Conservation (phyloP, 352 stramenopile genomes). For the Phytophthora nicotianae region DNA sequence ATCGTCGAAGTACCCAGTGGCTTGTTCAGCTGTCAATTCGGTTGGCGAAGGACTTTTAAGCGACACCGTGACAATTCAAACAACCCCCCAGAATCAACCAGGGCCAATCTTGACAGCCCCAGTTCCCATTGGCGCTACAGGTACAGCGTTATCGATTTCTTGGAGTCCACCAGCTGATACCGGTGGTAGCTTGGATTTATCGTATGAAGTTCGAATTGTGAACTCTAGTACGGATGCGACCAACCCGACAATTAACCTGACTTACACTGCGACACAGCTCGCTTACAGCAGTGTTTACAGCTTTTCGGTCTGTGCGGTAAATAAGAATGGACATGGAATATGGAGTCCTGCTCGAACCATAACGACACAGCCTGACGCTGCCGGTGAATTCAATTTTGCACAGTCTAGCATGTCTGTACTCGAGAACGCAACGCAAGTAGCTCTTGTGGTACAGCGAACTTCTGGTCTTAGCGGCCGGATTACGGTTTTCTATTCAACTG, state of each 20-base stretch:
- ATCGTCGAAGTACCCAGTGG: conserved; percentile 44
- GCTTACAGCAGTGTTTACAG: conserved; percentile 44
- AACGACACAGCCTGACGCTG: conserved; percentile 52
- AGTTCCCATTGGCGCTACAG: conserved; percentile 27
- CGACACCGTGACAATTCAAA: conserved; percentile 29
- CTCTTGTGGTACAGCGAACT: conserved; percentile 39
- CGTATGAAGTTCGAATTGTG: conserved; percentile 38
- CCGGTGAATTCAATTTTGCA: conserved; percentile 59
- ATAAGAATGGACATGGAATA: conserved; percentile 29
- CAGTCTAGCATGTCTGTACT: conserved; percentile 26
- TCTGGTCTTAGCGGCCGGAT: conserved; percentile 57
- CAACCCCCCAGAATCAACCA: conserved; percentile 38
- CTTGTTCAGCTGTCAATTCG: conserved; percentile 45
- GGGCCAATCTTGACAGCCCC: conserved; percentile 39
- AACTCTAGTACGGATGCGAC: conserved; percentile 8
- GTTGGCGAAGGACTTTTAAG: conserved; percentile 44
- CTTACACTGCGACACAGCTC: conserved; percentile 27
- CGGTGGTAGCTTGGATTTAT: conserved; percentile 40
- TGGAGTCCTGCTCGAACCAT: conserved; percentile 38
- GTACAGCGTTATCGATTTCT: conserved; percentile 41
- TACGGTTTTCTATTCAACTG: conserved; percentile 32
- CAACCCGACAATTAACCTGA: conserved; percentile 14
- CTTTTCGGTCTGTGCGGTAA: conserved; percentile 44
- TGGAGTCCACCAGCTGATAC: conserved; percentile 50
- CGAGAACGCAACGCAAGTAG: conserved; percentile 47